These are phyloP conservation scores for Inonotus hispidus DNA, from an alignment of 1,284 basidiomycete genomes.

Conservation along the genomic window DNA sequence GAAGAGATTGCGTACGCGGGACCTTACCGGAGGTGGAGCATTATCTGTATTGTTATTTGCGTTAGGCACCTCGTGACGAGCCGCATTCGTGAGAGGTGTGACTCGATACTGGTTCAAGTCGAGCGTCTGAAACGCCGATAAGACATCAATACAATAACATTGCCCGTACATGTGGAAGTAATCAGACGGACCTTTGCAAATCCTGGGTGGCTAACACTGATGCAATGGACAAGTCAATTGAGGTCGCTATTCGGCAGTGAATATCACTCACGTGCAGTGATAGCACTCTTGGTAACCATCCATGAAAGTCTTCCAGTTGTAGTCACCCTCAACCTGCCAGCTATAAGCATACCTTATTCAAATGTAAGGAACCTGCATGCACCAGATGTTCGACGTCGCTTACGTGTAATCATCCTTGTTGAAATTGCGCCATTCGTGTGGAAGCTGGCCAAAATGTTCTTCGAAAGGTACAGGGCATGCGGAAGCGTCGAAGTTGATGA, in stretches of 20 bases:
- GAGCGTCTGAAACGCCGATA: slow-evolving; percentile 19
- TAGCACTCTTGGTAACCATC: slow-evolving; percentile 28
- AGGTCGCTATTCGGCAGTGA: background rate
- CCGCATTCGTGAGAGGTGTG: slow-evolving; percentile 22
- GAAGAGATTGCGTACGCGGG: background rate
- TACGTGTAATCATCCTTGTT: slow-evolving; percentile 17
- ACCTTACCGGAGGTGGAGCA: slow-evolving; percentile 13
- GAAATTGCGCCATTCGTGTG: slow-evolving; percentile 12
- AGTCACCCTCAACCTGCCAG: slow-evolving; percentile 16
- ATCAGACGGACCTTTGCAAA: slow-evolving; percentile 19
- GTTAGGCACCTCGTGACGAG: slow-evolving; percentile 21
- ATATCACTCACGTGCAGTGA: slow-evolving; percentile 20
- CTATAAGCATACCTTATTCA: slow-evolving; percentile 12
- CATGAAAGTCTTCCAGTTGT: slow-evolving; percentile 24
- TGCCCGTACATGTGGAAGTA: background rate
- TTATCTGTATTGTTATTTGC: background rate
- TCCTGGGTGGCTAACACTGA: slow-evolving; percentile 24
- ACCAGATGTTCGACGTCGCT: background rate
- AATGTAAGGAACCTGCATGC: background rate
- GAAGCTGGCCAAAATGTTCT: slow-evolving; percentile 22
- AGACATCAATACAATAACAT: background rate
- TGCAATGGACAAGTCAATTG: background rate
- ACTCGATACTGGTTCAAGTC: slow-evolving; percentile 24
- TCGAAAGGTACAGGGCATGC: slow-evolving; percentile 20
- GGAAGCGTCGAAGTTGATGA: slow-evolving; percentile 25